A percentile compares a stretch with the other conserved stretches of the same genome.
These are phyloP conservation scores for Aspergillus piperis DNA, from an alignment of 2,329 filamentous ascomycete genomes.

Conservation along the genomic window DNA sequence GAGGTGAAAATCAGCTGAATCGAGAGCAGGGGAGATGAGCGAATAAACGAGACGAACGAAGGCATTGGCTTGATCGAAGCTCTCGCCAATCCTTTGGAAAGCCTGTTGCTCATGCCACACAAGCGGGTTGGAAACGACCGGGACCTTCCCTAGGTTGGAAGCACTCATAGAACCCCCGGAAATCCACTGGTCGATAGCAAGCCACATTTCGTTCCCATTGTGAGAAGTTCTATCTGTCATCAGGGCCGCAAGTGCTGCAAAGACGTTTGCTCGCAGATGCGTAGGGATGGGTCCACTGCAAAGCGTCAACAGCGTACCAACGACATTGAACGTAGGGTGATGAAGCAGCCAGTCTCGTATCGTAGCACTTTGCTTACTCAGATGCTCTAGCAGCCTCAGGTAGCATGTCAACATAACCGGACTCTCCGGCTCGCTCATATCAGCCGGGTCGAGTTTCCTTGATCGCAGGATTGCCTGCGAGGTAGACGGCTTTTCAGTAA, in stretches of 20 bases:
- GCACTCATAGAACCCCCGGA: slow-evolving; percentile 52
- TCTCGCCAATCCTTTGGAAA: slow-evolving; percentile 71
- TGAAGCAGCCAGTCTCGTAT: slow-evolving; percentile 75
- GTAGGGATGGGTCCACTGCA: slow-evolving; percentile 75
- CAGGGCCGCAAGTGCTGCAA: slow-evolving; percentile 73
- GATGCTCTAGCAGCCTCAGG: slow-evolving; percentile 79
- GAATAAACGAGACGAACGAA: slow-evolving; percentile 77
- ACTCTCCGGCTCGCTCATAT: slow-evolving; percentile 86
- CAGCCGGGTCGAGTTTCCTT: slow-evolving; percentile 63
- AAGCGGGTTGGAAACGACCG: slow-evolving; percentile 44
- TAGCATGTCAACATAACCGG: slow-evolving; percentile 97
- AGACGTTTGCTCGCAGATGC: slow-evolving; percentile 79
- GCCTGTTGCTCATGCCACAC: slow-evolving; percentile 59
- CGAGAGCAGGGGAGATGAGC: slow-evolving; percentile 63
- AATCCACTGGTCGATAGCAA: slow-evolving; percentile 75
- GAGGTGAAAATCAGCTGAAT: slow-evolving; percentile 63
- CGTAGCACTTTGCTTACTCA: slow-evolving; percentile 71
- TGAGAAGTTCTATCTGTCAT: slow-evolving; percentile 70
- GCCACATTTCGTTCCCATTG: slow-evolving; percentile 76
- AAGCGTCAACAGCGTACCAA: slow-evolving; percentile 74
- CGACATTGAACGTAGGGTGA: slow-evolving; percentile 66
- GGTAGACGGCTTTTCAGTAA: slow-evolving; percentile 68
- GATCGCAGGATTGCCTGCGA: slow-evolving; percentile 59
- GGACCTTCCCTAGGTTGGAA: slow-evolving; percentile 50
- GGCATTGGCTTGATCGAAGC: slow-evolving; percentile 82